Evolutionary conservation across 805 yeast genomes (phyloP), one percentile per base, ranked within the genome.

Genomic region (Candida ulmi): DNA sequence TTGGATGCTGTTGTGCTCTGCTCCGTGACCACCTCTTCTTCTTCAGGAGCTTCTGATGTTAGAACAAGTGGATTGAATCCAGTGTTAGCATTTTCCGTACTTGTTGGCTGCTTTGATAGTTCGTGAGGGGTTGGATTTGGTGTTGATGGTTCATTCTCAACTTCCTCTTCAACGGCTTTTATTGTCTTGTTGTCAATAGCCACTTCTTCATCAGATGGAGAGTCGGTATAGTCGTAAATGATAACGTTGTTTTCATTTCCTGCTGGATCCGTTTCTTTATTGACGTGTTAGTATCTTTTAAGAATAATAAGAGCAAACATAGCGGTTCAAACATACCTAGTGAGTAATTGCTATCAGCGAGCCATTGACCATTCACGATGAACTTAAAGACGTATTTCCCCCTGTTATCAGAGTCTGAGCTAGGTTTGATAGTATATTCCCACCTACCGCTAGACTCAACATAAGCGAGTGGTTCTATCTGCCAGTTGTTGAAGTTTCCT

Each of bases 221-320:
- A 17, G 4, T 35, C 34, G 17, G 28, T 39, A 30, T 30, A 37
- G 35, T 48, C 52, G 24, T 45, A 52, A 4, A 43, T 33, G 21
- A 60, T 35, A 4, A 65, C 69, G 38, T 67, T 67, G 46, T 67
- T 67, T 29, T 59, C 61, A 37, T 65, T 66, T 7, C 63, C 66
- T 33, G 50, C 42, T 5, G 52, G 56, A 43, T 67, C 72, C 6
- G 57, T 41, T 28, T 65, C 69, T 40, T 38, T 26, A 30, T 6
- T 43, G 2, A 47, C 52, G 26, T 41, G 50, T 37, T 48, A 51
- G 36, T 57, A 56, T n/a, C n/a, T n/a, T n/a, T n/a, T n/a, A n/a
- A n/a, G n/a, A n/a, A n/a, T n/a, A n/a, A n/a, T n/a, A n/a, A n/a
- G n/a, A n/a, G n/a, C n/a, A n/a, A n/a, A n/a, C n/a, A n/a, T n/a